These are phyloP conservation scores for Penicillium capsulatum DNA, from an alignment of 2,329 filamentous ascomycete genomes.

Conservation along the genomic window DNA sequence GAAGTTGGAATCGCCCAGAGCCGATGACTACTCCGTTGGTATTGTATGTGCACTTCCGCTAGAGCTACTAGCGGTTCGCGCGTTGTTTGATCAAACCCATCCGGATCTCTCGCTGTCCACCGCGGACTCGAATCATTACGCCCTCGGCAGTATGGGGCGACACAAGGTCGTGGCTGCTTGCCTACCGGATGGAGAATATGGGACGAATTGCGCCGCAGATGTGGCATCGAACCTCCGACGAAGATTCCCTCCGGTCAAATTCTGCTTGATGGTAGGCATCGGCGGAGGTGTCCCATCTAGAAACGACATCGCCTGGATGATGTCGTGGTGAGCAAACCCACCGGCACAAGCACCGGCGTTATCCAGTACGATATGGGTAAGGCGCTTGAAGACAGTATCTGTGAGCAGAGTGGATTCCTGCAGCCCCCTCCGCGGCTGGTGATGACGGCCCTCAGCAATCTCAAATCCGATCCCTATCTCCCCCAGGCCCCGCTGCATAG, in stretches of 20 bases:
- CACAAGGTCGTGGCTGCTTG: slow-evolving; percentile 26
- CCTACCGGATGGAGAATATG: slow-evolving; percentile 21
- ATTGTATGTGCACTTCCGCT: slow-evolving; percentile 26
- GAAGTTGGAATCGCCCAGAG: too few species aligned
- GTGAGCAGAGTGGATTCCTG: background rate
- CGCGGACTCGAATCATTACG: slow-evolving; percentile 25
- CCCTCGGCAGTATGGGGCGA: slow-evolving; percentile 22
- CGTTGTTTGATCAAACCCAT: slow-evolving; percentile 20
- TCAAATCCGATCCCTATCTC: slow-evolving; percentile 7
- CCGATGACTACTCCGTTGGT: slow-evolving; percentile 29
- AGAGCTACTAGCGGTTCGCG: slow-evolving; percentile 26
- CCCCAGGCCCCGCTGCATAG: background rate
- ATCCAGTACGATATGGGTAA: slow-evolving; percentile 6
- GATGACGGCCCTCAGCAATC: slow-evolving; percentile 4
- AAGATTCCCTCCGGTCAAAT: slow-evolving; percentile 19
- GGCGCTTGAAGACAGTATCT: background rate
- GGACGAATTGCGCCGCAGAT: slow-evolving; percentile 20
- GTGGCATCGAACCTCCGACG: slow-evolving; percentile 19
- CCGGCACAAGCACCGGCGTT: background rate
- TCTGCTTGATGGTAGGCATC: slow-evolving; percentile 26
- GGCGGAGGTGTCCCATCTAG: slow-evolving; percentile 23
- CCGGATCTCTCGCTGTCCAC: background rate
- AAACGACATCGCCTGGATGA: slow-evolving; percentile 23
- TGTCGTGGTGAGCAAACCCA: slow-evolving; percentile 24
- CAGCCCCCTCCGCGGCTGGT: slow-evolving; percentile 1